Conservation (phyloP, 768 basidiomycete species). For the Rhizopogon roseolus region DNA sequence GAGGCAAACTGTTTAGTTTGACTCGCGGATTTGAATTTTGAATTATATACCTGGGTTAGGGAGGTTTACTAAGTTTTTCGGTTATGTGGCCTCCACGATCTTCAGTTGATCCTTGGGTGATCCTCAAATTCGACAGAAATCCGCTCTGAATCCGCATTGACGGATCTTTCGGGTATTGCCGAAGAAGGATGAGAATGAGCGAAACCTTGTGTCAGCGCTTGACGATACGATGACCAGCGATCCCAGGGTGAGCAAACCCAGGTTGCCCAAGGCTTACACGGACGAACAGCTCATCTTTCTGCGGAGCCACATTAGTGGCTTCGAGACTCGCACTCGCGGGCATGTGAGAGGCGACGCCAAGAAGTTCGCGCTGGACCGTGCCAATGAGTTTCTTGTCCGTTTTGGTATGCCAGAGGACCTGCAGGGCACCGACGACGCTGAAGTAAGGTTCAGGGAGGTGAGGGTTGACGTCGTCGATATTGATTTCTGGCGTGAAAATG, state of each 20-base stretch:
- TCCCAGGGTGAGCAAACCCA: conserved; percentile 63
- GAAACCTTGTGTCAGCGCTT: conserved; percentile 2
- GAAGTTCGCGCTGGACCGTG: conserved; percentile 61
- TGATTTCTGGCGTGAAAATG: not conserved
- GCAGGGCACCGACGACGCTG: conserved; percentile 50
- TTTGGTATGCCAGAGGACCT: conserved; percentile 58
- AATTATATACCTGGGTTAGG: too few relatives aligned
- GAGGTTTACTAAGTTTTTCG: too few relatives aligned
- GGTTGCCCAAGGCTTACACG: conserved; percentile 60
- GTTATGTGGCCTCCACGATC: not conserved
- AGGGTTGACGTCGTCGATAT: conserved; percentile 4
- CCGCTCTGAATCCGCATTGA: not conserved
- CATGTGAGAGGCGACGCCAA: conserved; percentile 65
- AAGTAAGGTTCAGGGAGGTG: conserved; percentile 60
- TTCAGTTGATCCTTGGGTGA: not conserved
- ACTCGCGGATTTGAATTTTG: too few relatives aligned
- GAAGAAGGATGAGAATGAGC: conserved; percentile 3
- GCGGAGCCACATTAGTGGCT: conserved; percentile 47
- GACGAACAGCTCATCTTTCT: conserved; percentile 59
- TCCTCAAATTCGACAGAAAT: not conserved
- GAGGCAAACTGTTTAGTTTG: too few relatives aligned
- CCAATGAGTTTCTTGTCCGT: conserved; percentile 52
- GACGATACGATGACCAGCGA: conserved; percentile 37
- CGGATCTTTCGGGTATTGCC: conserved; percentile 24
- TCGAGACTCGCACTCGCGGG: conserved; percentile 54